Evolutionary conservation across 345 rosid species (phyloP).

Genomic region (Laguncularia racemosa): DNA sequence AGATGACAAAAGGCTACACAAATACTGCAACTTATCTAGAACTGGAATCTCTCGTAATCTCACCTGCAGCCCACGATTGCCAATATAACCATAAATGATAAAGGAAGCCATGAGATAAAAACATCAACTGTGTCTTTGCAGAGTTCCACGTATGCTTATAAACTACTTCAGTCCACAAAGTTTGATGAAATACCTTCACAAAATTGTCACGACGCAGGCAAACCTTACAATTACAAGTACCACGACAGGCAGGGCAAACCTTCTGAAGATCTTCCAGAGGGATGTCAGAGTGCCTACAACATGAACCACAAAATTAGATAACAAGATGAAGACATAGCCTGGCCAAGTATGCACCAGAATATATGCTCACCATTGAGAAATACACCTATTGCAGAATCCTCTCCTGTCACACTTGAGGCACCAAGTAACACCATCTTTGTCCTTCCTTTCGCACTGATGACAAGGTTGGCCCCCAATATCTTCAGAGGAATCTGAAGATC

Average conservation of each 20-base stretch:
- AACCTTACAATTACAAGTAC: slow-evolving; percentile 78
- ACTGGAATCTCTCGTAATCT: slow-evolving; percentile 72
- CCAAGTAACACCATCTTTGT: slow-evolving; percentile 52
- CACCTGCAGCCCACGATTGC: slow-evolving; percentile 32
- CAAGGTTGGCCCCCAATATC: slow-evolving; percentile 69
- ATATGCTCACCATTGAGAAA: slow-evolving; percentile 56
- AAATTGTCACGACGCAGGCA: slow-evolving; percentile 80
- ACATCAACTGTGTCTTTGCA: not conserved
- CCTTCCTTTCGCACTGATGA: slow-evolving; percentile 77
- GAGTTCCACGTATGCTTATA: not conserved
- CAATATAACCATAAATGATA: slow-evolving; percentile 1
- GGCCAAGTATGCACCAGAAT: slow-evolving; percentile 6
- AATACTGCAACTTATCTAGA: slow-evolving; percentile 80
- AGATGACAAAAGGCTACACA: slow-evolving; percentile 62
- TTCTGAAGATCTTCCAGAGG: slow-evolving; percentile 73
- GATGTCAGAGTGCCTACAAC: slow-evolving; percentile 55
- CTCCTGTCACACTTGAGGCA: slow-evolving; percentile 77
- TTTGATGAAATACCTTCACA: slow-evolving; percentile 55
- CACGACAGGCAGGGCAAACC: slow-evolving; percentile 92
- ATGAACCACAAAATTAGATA: slow-evolving; percentile 10
- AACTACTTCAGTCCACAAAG: not conserved
- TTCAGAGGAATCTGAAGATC: slow-evolving; percentile 55
- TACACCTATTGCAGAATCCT: slow-evolving; percentile 80
- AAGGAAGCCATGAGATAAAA: slow-evolving; percentile 5
- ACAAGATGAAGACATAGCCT: slow-evolving; percentile 7